These are phyloP conservation scores for Cyberlindnera nakhonratchasimensis DNA, from an alignment of 805 yeast species.

Conservation along the genomic window DNA sequence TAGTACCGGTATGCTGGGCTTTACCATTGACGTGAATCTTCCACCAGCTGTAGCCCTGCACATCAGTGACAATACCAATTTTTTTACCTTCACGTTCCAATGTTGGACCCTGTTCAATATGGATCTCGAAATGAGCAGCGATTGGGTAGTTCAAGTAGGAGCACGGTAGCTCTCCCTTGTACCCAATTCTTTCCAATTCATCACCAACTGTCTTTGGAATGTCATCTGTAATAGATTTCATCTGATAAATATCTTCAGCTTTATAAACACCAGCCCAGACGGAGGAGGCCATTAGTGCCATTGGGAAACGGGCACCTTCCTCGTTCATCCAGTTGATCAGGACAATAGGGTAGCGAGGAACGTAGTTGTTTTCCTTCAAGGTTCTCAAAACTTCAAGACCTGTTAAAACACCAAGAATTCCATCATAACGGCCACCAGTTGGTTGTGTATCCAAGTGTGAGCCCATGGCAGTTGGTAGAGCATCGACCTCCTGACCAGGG, in stretches of 20 bases:
- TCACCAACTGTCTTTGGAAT: conserved; percentile 46
- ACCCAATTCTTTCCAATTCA: conserved; percentile 61
- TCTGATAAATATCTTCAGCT: conserved; percentile 46
- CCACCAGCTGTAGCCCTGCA: conserved; percentile 64
- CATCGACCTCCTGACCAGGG: conserved; percentile 49
- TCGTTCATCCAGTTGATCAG: conserved; percentile 72
- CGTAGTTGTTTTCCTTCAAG: conserved; percentile 51
- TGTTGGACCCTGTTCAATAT: conserved; percentile 76
- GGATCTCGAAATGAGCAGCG: conserved; percentile 69
- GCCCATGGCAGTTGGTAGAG: conserved; percentile 62
- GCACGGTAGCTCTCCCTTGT: conserved; percentile 50
- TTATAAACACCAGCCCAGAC: conserved; percentile 58
- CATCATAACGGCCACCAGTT: conserved; percentile 75
- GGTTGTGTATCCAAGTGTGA: conserved; percentile 79
- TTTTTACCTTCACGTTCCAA: conserved; percentile 52
- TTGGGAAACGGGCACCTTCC: conserved; percentile 77
- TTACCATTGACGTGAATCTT: conserved; percentile 54
- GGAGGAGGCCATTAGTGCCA: conserved; percentile 60
- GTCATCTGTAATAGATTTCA: conserved; percentile 53
- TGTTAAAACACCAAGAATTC: conserved; percentile 63
- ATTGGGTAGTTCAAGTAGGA: conserved; percentile 49
- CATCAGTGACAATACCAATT: conserved; percentile 65
- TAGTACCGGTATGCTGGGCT: conserved; percentile 73
- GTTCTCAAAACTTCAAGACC: conserved; percentile 68
- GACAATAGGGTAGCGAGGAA: conserved; percentile 65